A percentile compares a stretch with the other conserved stretches of the same genome.
Evolutionary conservation across 2,329 filamentous ascomycete genomes (phyloP).

Genomic region (Diplodia seriata): DNA sequence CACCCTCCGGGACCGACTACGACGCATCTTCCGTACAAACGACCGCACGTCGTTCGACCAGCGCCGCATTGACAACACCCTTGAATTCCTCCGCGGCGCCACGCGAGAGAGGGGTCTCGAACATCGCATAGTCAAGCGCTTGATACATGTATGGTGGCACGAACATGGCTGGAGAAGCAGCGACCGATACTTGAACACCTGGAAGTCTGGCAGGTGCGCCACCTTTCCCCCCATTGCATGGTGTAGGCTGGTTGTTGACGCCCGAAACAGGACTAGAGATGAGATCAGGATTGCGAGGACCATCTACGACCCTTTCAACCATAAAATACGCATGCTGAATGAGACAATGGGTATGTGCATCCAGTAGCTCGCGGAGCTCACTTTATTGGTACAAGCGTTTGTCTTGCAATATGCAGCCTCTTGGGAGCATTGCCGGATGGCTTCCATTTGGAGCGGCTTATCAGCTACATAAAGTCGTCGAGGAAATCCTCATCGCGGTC

Average conservation of each 20-base stretch:
- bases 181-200: constrained; percentile 12
- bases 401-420: neutral
- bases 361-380: constrained; percentile 30
- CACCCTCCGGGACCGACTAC: constrained; percentile 61
- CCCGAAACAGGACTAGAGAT: neutral
- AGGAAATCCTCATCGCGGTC: constrained; percentile 77
- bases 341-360: constrained; percentile 72
- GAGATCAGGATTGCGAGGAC: constrained; percentile 36
- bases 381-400: neutral
- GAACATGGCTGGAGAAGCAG: constrained; percentile 40
- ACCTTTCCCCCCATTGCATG: neutral
- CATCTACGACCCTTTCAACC: constrained; percentile 68
- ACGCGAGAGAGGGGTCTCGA: constrained; percentile 69
- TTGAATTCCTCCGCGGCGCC: constrained; percentile 74
- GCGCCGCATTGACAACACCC: constrained; percentile 66
- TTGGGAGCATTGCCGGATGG: neutral
- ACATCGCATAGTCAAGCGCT: constrained; percentile 73
- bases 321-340: constrained; percentile 76
- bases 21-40: constrained; percentile 50
- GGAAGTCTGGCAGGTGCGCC: constrained; percentile 18
- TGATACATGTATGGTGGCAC: constrained; percentile 61
- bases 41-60: constrained; percentile 43
- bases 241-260: neutral
- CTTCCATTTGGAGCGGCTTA: neutral
- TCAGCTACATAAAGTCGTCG: constrained; percentile 86